These are phyloP conservation scores for Aspergillus ellipticus DNA, from an alignment of 495 filamentous ascomycete genomes.

Conservation along the genomic window DNA sequence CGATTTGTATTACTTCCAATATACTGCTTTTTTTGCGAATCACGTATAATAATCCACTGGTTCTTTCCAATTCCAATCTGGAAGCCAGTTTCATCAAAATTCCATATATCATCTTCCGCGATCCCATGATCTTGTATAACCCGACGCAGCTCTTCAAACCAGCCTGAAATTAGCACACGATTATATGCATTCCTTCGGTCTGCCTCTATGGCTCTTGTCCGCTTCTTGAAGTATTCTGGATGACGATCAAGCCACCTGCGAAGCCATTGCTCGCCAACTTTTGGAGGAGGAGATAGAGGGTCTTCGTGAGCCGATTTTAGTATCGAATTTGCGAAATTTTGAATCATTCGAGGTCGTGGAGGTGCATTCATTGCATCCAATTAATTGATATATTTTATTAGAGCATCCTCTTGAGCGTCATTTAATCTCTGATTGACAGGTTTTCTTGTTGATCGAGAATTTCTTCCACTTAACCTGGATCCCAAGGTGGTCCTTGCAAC, in stretches of 20 bases:
- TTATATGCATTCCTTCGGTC: background rate
- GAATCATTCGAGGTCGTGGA: too few relatives aligned
- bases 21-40: background rate
- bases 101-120: slow-evolving; percentile 34
- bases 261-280: background rate
- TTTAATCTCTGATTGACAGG: background rate
- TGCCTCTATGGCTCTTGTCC: background rate
- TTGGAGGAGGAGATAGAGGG: background rate
- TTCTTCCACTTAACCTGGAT: background rate
- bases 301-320: background rate
- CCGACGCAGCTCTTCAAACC: background rate
- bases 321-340: background rate
- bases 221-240: background rate
- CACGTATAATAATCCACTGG: background rate
- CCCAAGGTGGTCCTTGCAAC: background rate
- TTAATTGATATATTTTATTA: background rate
- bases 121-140: slow-evolving; percentile 23
- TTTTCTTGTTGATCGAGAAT: background rate
- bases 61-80: background rate
- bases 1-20: background rate
- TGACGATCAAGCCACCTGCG: background rate
- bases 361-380: too few relatives aligned
- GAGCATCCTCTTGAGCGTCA: background rate
- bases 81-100: slow-evolving; percentile 44
- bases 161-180: background rate